Evolutionary conservation across 352 stramenopile genomes (phyloP).

Genomic region (Saprolegnia parasitica): DNA sequence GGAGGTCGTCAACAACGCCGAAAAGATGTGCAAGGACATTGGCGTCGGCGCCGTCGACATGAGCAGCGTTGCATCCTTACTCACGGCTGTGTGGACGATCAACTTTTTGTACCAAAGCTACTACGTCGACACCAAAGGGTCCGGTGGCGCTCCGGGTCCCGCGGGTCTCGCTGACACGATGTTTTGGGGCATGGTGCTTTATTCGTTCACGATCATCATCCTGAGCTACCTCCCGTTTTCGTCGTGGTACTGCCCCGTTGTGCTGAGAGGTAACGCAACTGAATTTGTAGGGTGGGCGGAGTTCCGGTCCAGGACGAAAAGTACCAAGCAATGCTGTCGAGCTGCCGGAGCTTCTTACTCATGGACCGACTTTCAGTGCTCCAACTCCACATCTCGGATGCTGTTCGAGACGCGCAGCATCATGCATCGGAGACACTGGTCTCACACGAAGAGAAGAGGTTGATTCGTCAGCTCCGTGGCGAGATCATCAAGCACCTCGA

Average conservation of each 20-base stretch:
- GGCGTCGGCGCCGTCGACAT: constrained; percentile 26
- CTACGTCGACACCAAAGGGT: constrained; percentile 20
- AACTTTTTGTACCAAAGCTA: constrained; percentile 30
- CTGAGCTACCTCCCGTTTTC: constrained; percentile 27
- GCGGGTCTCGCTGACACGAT: constrained; percentile 22
- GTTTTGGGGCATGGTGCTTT: constrained; percentile 29
- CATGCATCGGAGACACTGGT: constrained; percentile 2
- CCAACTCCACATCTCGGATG: constrained; percentile 10
- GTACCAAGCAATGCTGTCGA: constrained; percentile 28
- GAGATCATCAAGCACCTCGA: constrained; percentile 26
- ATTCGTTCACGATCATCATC: constrained; percentile 23
- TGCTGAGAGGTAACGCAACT: neutral
- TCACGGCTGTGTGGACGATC: constrained; percentile 28
- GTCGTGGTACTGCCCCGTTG: constrained; percentile 4
- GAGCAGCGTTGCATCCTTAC: constrained; percentile 19
- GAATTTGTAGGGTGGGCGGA: constrained; percentile 11
- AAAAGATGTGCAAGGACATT: constrained; percentile 28
- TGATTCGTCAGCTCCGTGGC: constrained; percentile 12
- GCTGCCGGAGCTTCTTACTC: constrained; percentile 24
- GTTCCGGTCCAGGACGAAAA: constrained; percentile 9
- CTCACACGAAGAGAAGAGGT: constrained; percentile 19
- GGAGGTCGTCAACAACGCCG: constrained; percentile 22
- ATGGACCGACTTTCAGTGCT: constrained; percentile 26
- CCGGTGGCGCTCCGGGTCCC: neutral
- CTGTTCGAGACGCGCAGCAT: constrained; percentile 1